phyloP scores from a whole-genome alignment of 768 basidiomycete genomes.

The Mycena crocata region DNA sequence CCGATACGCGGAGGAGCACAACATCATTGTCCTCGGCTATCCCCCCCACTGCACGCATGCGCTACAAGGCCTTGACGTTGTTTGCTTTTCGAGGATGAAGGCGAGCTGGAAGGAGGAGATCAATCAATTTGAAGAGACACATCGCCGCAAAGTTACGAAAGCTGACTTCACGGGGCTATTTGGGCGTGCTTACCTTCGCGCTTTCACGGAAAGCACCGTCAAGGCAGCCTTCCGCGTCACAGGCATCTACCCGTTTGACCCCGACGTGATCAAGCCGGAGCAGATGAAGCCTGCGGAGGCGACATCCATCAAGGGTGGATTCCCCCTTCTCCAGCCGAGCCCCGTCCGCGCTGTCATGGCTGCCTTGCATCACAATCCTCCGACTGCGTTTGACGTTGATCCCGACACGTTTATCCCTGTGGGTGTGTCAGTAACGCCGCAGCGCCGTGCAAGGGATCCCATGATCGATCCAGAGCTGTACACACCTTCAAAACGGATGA shows the following conservation, averaged over 20 bases:
- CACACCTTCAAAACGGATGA: conserved; percentile 39
- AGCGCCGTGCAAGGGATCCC: conserved; percentile 3
- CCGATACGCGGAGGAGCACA: conserved; percentile 8
- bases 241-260: conserved; percentile 41
- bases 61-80: conserved; percentile 57
- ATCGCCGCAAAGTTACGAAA: conserved; percentile 39
- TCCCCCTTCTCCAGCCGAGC: conserved; percentile 31
- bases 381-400: not conserved
- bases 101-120: conserved; percentile 38
- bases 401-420: not conserved
- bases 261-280: conserved; percentile 31
- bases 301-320: conserved; percentile 27
- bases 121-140: conserved; percentile 37
- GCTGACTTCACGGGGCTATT: conserved; percentile 40
- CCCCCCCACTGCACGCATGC: conserved; percentile 45
- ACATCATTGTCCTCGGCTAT: conserved; percentile 21
- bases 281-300: conserved; percentile 42
- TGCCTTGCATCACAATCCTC: conserved; percentile 7
- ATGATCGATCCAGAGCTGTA: conserved; percentile 28
- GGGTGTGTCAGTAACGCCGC: not conserved
- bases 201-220: conserved; percentile 30
- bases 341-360: conserved; percentile 28
- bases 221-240: conserved; percentile 41
- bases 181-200: conserved; percentile 30
- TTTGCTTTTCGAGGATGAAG: conserved; percentile 57